phyloP scores from a whole-genome alignment of 139 green algal species.

The Asterochloris sp. region DNA sequence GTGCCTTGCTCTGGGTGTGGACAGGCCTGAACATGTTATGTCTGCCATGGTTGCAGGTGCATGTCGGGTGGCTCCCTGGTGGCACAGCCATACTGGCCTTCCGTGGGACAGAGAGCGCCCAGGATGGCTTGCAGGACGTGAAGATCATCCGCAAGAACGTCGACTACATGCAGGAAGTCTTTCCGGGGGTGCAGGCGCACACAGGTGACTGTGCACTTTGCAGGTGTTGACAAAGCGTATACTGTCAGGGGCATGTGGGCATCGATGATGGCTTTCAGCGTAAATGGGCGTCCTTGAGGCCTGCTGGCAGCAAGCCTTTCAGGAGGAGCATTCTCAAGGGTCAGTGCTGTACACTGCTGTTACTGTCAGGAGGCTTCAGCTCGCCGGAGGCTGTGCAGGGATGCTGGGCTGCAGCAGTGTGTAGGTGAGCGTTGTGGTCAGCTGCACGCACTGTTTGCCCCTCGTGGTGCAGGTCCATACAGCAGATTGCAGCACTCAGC shows the following conservation, averaged over 20 bases:
- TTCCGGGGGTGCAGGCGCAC: slow-evolving; percentile 23
- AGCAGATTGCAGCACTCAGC: too few species aligned
- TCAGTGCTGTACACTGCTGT: background rate
- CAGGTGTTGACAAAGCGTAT: too few species aligned
- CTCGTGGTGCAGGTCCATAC: too few species aligned
- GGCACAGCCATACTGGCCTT: slow-evolving; percentile 31
- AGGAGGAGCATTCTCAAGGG: background rate
- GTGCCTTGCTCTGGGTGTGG: background rate
- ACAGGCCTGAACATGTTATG: background rate
- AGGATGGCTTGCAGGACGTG: slow-evolving; percentile 29
- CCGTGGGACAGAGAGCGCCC: slow-evolving; percentile 23
- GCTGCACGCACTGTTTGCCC: too few species aligned
- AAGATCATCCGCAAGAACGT: slow-evolving; percentile 15
- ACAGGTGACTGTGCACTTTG: slow-evolving; percentile 18
- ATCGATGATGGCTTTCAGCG: too few species aligned
- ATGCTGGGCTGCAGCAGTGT: too few species aligned
- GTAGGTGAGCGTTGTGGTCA: too few species aligned
- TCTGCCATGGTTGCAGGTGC: slow-evolving; percentile 16
- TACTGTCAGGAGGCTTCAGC: too few species aligned
- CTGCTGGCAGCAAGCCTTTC: too few species aligned
- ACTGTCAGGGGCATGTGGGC: too few species aligned
- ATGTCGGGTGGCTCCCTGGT: slow-evolving; percentile 26
- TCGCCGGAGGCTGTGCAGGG: too few species aligned
- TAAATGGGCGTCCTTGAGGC: too few species aligned
- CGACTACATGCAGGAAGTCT: slow-evolving; percentile 24